Evolutionary conservation across 1,284 basidiomycete genomes (phyloP).

Genomic region (Hemileia vastatrix): DNA sequence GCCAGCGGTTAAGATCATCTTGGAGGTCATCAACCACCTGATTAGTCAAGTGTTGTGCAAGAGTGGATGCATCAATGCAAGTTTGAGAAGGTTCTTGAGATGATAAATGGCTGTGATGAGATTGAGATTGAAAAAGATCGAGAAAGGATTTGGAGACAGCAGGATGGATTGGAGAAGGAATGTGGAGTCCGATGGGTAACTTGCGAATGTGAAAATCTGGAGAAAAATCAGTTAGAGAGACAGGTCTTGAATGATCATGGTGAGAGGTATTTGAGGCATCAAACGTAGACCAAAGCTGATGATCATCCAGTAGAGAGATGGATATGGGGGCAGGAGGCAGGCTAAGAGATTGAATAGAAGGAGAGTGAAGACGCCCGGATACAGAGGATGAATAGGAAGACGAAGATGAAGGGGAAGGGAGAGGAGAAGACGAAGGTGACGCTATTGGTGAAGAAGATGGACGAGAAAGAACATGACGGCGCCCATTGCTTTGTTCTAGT

Average conservation of each 20-base stretch:
- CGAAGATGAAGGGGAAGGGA: background rate
- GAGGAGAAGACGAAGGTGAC: background rate
- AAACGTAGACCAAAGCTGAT: constrained; percentile 15
- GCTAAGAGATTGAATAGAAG: background rate
- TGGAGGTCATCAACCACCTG: constrained; percentile 8
- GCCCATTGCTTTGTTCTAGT: constrained; percentile 3
- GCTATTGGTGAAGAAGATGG: background rate
- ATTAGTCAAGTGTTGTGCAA: background rate
- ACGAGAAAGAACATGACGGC: background rate
- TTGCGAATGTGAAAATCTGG: constrained; percentile 13
- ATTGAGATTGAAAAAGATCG: too few relatives aligned
- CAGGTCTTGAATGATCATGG: background rate
- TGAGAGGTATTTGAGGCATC: constrained; percentile 16
- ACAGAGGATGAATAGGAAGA: background rate
- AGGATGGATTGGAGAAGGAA: constrained; percentile 6
- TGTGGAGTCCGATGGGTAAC: background rate
- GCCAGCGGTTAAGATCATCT: constrained; percentile 3
- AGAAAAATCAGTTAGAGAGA: constrained; percentile 13
- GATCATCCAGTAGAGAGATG: constrained; percentile 15
- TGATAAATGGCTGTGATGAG: too few relatives aligned
- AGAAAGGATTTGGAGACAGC: too few relatives aligned
- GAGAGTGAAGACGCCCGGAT: background rate
- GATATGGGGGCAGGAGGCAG: background rate
- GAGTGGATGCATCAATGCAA: background rate
- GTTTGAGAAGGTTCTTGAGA: constrained; percentile 5